Evolutionary conservation across 106 monocot genomes (phyloP), one percentile per base, ranked within the genome.

Genomic region (Phalaenopsis aphrodite): DNA sequence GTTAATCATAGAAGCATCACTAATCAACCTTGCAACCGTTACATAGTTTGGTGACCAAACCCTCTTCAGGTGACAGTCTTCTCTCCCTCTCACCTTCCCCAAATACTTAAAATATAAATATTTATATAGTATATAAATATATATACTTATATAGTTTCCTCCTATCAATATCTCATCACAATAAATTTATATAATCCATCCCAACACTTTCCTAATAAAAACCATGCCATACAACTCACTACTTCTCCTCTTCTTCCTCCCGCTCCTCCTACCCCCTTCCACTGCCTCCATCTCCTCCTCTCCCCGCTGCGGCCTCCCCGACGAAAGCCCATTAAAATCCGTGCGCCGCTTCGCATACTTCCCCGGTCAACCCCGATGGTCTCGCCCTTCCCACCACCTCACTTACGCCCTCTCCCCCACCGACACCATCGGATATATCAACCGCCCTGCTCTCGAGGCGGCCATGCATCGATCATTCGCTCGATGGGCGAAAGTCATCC

Each of bases 401-500:
- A 88, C 94, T 9, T 98, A 93, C 81, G 89, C 91, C 36, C 67
- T 98, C 52, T 91, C 92, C 19, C 84, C 85, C 0, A 36, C 30
- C 8, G 41, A 79, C 61, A 81, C 79, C 42, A 74, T 94, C 58
- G 68, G 68, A 52, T 91, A 94, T 82, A 47, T 98, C 24, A 18
- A 57, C 16, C 77, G 42, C n/a, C 46, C 69, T 1, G 77, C 86
- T 1, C 47, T 98, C 16, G 43, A 67, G 14, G 77, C 83, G 8
- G 92, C 80, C 21, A 82, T 98, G 71, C 77, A 67, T 7, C 86
- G 98, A 12, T 89, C 98, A 45, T 98, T 98, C 81, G 79, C 43
- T 66, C 79, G 94, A 58, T 98, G 98, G 98, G 87, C 92, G 17
- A 17, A 56, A 24, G 92, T 87, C 21, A 94, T 93, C 21, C 94